These are phyloP conservation scores for Chlamydomonas sphaeroides DNA, from an alignment of 139 green algal genomes.

Conservation along the genomic window DNA sequence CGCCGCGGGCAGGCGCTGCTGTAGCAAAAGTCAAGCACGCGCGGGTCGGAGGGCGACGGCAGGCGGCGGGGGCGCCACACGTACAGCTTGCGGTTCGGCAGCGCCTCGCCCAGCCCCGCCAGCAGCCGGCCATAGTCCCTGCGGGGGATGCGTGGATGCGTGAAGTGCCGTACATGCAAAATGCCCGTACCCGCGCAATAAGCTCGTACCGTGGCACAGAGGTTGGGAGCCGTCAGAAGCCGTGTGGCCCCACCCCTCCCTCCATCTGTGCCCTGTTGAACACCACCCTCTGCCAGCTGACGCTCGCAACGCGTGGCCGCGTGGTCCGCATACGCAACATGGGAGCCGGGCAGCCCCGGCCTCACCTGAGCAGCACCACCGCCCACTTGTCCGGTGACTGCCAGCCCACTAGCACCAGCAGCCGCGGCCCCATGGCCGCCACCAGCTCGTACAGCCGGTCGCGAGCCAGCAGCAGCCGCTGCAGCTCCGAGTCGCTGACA, in stretches of 20 bases:
- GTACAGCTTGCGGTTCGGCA: background rate
- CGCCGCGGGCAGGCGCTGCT: conserved; percentile 2
- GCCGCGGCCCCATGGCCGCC: conserved; percentile 3
- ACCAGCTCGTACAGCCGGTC: background rate
- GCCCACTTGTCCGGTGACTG: background rate
- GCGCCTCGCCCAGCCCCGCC: background rate
- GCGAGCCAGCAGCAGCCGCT: conserved; percentile 18
- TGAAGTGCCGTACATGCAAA: no score
- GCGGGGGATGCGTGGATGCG: no score
- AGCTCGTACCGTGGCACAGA: no score
- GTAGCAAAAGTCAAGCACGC: conserved; percentile 11
- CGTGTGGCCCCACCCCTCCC: no score
- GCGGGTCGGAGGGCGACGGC: background rate
- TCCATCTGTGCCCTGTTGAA: no score
- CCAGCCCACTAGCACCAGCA: conserved; percentile 22
- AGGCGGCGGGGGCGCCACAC: background rate
- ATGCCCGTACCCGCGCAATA: no score
- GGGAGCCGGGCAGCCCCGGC: no score
- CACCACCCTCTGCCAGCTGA: no score
- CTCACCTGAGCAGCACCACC: conserved; percentile 9
- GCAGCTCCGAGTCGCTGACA: conserved; percentile 1
- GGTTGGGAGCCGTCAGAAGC: no score
- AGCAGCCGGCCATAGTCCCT: conserved; percentile 6
- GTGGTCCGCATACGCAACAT: no score
- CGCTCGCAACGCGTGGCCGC: no score